Conservation (phyloP, 495 filamentous ascomycete genomes). For the Eremomyces bilateralis region DNA sequence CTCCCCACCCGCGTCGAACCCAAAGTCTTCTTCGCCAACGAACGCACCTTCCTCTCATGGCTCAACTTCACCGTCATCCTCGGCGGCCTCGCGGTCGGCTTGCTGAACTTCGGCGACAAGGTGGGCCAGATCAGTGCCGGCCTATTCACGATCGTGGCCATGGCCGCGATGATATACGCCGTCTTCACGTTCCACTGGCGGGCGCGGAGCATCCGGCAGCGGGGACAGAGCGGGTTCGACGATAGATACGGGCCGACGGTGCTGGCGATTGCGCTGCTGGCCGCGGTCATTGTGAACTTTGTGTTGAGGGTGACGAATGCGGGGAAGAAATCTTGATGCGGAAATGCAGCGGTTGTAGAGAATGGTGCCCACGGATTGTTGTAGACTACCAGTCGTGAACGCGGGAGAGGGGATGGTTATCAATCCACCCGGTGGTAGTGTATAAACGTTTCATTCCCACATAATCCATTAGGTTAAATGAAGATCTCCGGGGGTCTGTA, state of each 20-base stretch:
- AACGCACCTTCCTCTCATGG: constrained; percentile 97
- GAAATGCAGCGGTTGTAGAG: neutral
- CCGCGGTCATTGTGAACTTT: constrained; percentile 86
- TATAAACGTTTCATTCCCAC: too few relatives aligned
- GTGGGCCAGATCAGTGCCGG: constrained; percentile 80
- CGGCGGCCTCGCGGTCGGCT: constrained; percentile 81
- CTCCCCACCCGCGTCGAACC: constrained; percentile 95
- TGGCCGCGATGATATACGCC: constrained; percentile 90
- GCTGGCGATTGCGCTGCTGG: constrained; percentile 59
- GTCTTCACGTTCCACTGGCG: constrained; percentile 92
- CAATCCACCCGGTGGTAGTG: too few relatives aligned
- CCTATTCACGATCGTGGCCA: constrained; percentile 83
- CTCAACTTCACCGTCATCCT: constrained; percentile 98
- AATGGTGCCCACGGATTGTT: neutral
- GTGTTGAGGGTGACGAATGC: constrained; percentile 53
- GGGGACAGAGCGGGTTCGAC: constrained; percentile 89
- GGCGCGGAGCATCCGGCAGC: constrained; percentile 71
- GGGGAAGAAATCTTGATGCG: constrained; percentile 8
- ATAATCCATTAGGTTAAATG: too few relatives aligned
- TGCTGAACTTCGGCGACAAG: constrained; percentile 93
- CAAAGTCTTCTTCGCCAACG: constrained; percentile 99
- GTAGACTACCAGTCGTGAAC: neutral
- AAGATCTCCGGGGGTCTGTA: too few relatives aligned
- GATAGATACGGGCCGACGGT: constrained; percentile 86
- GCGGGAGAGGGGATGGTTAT: too few relatives aligned